phyloP scores from a whole-genome alignment of 768 basidiomycete genomes.

The Termitomyces sp. region DNA sequence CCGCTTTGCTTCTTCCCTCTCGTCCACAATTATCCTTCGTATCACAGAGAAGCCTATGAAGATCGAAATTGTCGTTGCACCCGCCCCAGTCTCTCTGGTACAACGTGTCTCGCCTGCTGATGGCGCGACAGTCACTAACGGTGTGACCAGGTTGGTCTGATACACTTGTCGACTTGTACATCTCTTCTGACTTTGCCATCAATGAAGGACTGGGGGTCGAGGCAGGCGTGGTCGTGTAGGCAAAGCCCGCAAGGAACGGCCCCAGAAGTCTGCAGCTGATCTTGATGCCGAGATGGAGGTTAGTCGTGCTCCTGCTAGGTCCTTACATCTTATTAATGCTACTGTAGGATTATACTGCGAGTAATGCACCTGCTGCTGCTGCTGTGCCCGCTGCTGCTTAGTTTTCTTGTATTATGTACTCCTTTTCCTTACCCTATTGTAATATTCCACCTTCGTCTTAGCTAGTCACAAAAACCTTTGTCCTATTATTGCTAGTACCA shows the following conservation, averaged over 20 bases:
- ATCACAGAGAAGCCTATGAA: conserved; percentile 92
- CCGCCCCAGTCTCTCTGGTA: conserved; percentile 62
- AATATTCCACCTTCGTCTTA: conserved; percentile 7
- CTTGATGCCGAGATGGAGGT: conserved; percentile 99
- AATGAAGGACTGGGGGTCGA: conserved; percentile 26
- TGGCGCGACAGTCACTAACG: conserved; percentile 18
- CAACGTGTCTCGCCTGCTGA: conserved; percentile 81
- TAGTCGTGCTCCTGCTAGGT: conserved; percentile 6
- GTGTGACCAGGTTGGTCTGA: conserved; percentile 27
- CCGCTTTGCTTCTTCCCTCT: conserved; percentile 35
- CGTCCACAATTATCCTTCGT: conserved; percentile 20
- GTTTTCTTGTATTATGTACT: conserved; percentile 12
- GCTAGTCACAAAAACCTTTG: conserved; percentile 5
- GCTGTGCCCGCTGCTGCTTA: conserved; percentile 18
- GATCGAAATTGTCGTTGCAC: conserved; percentile 95
- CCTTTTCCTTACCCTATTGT: conserved; percentile 10
- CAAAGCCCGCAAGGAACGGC: conserved; percentile 51
- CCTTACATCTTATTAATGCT: background rate
- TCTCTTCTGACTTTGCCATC: conserved; percentile 8
- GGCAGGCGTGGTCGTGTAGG: conserved; percentile 43
- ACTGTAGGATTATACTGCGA: conserved; percentile 62
- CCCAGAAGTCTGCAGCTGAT: conserved; percentile 79
- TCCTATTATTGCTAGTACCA: background rate
- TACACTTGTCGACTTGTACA: background rate
- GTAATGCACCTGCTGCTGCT: conserved; percentile 42